phyloP scores from a whole-genome alignment of 1,284 basidiomycete species.

The Ceratobasidium sp. region DNA sequence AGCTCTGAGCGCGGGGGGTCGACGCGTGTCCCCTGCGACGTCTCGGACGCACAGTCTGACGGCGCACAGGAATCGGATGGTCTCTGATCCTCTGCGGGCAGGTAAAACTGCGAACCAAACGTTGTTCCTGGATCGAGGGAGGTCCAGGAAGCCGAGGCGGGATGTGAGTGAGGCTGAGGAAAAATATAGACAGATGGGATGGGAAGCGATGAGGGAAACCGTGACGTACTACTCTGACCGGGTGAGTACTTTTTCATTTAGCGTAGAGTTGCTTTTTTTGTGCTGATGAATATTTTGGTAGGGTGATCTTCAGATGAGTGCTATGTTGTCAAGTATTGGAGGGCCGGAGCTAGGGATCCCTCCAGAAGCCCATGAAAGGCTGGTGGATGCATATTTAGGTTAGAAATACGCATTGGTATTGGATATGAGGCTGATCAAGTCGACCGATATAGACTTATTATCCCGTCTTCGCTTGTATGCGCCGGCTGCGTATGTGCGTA shows the following conservation, averaged over 20 bases:
- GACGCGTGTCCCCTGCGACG: constrained; percentile 11
- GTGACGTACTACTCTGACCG: constrained; percentile 74
- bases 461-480: constrained; percentile 70
- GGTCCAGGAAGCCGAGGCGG: constrained; percentile 27
- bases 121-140: constrained; percentile 25
- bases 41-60: constrained; percentile 22
- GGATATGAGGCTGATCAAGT: not conserved
- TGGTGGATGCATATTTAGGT: constrained; percentile 76
- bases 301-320: constrained; percentile 84
- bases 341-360: constrained; percentile 66
- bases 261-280: not conserved
- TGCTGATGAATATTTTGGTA: constrained; percentile 52
- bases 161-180: constrained; percentile 63
- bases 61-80: constrained; percentile 5
- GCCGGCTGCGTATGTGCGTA: constrained; percentile 78
- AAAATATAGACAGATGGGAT: constrained; percentile 66
- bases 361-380: constrained; percentile 56
- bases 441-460: constrained; percentile 67
- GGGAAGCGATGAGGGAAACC: constrained; percentile 68
- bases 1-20: constrained; percentile 1
- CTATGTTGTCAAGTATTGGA: constrained; percentile 73
- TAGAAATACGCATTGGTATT: constrained; percentile 47
- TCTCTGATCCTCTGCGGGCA: not conserved
- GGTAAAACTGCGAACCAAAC: constrained; percentile 5
- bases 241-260: constrained; percentile 58